Evolutionary conservation across 1,284 basidiomycete genomes (phyloP), one percentile per base, ranked within the genome.

Genomic region (Ustanciosporium gigantosporum): DNA sequence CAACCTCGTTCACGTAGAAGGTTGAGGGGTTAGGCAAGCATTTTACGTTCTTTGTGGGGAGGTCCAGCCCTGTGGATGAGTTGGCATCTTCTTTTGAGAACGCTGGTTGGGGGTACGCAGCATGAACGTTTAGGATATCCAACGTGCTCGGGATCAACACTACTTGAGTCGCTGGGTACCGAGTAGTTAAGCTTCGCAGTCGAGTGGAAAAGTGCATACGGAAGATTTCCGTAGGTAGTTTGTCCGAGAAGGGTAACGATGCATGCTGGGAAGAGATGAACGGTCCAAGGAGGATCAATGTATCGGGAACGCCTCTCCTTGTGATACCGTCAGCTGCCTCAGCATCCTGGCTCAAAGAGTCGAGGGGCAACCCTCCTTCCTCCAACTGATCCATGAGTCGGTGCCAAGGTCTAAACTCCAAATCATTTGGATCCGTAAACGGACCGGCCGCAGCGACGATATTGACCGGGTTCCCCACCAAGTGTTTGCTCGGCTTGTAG

Each of bases 101-200:
- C 59, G 88, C 86, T 22, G 85, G 83, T 77, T 99, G 95, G 0
- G 95, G 95, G 77, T 87, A 95, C 13, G 90, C 90, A 1, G 84
- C 84, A 74, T 95, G 91, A 36, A 83, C 80, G 67, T 85, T 88
- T 53, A 91, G 79, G 15, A 94, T 76, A 73, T 99, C 94, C 25
- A 86, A 82, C 9, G 90, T 82, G 56, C 87, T 89, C 2, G 95
- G 92, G 1, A 96, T 81, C 31, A 98, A 74, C 11, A 95, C 80
- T 7, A 88, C 83, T 4, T 84, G 83, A 25, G 87, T 90, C 0
- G 83, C 83, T 0, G 89, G 87, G 0, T 84, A 87, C 0, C 80
- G 77, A 29, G 84, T 80, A 19, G 90, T 76, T 43, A 91, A 84
- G 0, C 81, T 77, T 1, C 80, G 77, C 2, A 98, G 78, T 4